Conservation (phyloP, 306 rosid species). For the Albizia julibrissin region DNA sequence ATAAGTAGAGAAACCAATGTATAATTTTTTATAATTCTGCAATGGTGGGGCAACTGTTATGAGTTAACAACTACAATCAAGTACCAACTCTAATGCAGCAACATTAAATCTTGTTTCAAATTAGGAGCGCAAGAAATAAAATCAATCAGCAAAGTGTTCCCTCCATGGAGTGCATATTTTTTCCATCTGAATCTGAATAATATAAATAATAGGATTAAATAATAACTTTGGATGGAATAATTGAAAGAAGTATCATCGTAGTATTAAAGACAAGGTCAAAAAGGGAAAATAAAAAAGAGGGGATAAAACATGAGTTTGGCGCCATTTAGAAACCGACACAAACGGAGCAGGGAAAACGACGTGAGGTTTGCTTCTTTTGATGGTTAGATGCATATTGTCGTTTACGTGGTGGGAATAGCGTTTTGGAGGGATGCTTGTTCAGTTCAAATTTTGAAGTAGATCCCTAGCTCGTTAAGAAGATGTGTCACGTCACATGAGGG, state of each 20-base stretch:
- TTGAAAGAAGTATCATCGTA: neutral
- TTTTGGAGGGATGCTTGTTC: neutral
- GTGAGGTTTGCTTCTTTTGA: constrained; percentile 12
- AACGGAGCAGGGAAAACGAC: neutral
- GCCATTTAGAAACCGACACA: neutral
- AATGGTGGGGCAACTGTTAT: too few species aligned
- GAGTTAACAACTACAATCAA: too few species aligned
- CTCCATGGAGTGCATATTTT: too few species aligned
- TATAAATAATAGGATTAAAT: neutral
- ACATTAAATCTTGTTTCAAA: too few species aligned
- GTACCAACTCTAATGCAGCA: too few species aligned
- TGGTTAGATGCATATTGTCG: constrained; percentile 23
- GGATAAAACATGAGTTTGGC: neutral
- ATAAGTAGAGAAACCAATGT: too few species aligned
- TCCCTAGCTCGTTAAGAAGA: neutral
- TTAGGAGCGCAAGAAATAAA: too few species aligned
- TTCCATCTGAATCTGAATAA: neutral
- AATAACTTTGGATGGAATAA: neutral
- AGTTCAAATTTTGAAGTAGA: neutral
- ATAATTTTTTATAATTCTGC: too few species aligned
- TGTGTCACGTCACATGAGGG: neutral
- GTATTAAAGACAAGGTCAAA: neutral
- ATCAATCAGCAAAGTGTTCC: too few species aligned
- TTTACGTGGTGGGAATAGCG: constrained; percentile 1
- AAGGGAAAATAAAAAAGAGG: neutral